Conservation (phyloP, 345 rosid species). For the Adansonia digitata region DNA sequence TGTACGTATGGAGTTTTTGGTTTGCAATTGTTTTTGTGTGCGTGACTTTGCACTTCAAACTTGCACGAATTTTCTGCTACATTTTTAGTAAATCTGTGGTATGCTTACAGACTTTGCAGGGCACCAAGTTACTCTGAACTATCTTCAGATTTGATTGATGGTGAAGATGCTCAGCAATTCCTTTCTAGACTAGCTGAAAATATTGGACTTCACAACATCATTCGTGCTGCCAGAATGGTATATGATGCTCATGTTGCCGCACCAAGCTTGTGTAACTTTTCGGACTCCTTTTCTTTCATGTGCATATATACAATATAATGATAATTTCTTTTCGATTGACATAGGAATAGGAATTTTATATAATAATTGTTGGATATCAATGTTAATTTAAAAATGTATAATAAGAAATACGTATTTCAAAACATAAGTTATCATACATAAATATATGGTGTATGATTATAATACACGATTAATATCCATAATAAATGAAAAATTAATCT, state of each 20-base stretch:
- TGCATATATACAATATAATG: not conserved
- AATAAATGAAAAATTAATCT: no score
- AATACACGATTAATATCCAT: no score
- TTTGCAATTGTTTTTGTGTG: not conserved
- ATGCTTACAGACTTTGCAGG: no score
- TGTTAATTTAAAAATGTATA: no score
- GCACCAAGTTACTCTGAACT: constrained; percentile 38
- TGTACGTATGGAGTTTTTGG: constrained; percentile 15
- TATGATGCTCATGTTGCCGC: constrained; percentile 65
- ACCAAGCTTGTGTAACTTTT: constrained; percentile 78
- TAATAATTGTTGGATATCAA: no score
- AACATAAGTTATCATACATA: no score
- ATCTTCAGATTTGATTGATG: constrained; percentile 54
- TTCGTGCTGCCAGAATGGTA: constrained; percentile 79
- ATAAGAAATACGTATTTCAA: no score
- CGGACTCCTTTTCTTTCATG: not conserved
- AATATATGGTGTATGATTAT: no score
- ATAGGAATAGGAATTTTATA: not conserved
- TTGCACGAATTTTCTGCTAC: not conserved
- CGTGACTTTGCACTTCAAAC: not conserved
- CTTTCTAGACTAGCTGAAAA: constrained; percentile 77
- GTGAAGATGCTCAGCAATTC: constrained; percentile 66
- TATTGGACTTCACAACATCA: constrained; percentile 58
- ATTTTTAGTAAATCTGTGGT: not conserved
- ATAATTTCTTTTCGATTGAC: not conserved